phyloP scores from a whole-genome alignment of 2,329 filamentous ascomycete species.

The Cryphonectria parasitica region DNA sequence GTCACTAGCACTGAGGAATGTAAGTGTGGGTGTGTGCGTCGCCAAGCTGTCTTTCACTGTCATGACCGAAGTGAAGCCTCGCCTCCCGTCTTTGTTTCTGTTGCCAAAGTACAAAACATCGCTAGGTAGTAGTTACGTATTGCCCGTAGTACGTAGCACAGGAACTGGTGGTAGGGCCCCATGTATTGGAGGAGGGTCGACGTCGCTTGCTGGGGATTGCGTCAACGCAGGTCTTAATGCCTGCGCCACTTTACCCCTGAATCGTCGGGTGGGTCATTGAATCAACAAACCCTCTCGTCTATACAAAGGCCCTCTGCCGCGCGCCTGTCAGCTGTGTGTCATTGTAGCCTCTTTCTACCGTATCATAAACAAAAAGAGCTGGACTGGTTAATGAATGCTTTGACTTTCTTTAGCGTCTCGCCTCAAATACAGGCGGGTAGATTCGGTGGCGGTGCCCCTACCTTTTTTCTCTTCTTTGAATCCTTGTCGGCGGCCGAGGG shows the following conservation, averaged over 20 bases:
- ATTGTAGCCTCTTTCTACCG: not conserved
- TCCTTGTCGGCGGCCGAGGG: not conserved
- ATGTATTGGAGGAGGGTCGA: not conserved
- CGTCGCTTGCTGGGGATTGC: not conserved
- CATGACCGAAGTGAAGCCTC: too few relatives aligned
- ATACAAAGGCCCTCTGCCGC: not conserved
- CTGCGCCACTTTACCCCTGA: slow-evolving; percentile 21
- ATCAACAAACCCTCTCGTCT: slow-evolving; percentile 1
- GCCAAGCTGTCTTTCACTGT: not conserved
- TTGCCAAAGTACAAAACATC: not conserved
- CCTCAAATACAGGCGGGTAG: not conserved
- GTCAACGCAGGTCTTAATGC: not conserved
- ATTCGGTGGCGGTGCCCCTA: not conserved
- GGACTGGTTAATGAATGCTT: not conserved
- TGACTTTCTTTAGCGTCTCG: not conserved
- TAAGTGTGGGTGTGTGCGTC: not conserved
- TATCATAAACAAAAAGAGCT: not conserved
- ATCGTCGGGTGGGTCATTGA: slow-evolving; percentile 6
- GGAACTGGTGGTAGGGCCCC: not conserved
- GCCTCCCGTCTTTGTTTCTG: not conserved
- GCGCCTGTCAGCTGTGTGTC: not conserved
- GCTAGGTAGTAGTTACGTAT: too few relatives aligned
- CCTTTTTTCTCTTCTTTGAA: not conserved
- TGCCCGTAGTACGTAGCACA: not conserved
- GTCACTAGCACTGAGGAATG: not conserved